Base-by-base conservation (phyloP, 176 grass and related monocot species). In the Ensete glaucum region DNA sequence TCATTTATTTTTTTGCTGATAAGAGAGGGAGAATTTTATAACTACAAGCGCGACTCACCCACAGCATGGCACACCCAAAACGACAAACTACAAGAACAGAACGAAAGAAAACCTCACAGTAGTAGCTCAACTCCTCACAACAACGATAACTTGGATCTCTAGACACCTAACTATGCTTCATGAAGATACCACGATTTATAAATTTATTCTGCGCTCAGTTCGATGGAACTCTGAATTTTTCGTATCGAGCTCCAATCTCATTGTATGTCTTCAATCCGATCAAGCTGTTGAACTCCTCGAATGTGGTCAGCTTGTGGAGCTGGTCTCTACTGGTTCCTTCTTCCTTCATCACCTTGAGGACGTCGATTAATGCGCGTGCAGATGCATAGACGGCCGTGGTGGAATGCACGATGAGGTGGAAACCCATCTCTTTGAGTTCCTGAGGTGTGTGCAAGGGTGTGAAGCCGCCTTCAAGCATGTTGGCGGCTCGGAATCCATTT, bases 391-490 rank as follows among this genome's bases (percentile, higher is more conserved):
- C 70, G 16, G 81, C 80, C 23, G 85, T 87, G 20, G 83, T 77
- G 13, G 85, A 77, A 54, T 72, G 74, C 65, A 80, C 53, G 20
- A 87, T 76, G 67, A 87, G 73, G 64, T 80, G 85, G 52, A 87
- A 87, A 1, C 81, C 85, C 81, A 87, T 73, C 63, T 79, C 81
- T 56, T 80, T 76, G 66, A 83, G 85, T 54, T 87, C 81, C 82
- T 83, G 64, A 9, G 76, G 72, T 1, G 77, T 87, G 85, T 83
- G 85, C 11, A 87, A 71, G 48, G 85, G 85, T 48, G 85, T 87
- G 43, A 70, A 53, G 13, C 85, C 81, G 3, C 85, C 85, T 76
- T 87, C 77, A 26, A 87, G 81, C 85, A 87, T 83, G 81, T 83
- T 87, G 65, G 71, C 75, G 17, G 83, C 77, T 13, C 77, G 58